Conservation (phyloP, 164 flowering plant species). For the Cinnamomum chago region DNA sequence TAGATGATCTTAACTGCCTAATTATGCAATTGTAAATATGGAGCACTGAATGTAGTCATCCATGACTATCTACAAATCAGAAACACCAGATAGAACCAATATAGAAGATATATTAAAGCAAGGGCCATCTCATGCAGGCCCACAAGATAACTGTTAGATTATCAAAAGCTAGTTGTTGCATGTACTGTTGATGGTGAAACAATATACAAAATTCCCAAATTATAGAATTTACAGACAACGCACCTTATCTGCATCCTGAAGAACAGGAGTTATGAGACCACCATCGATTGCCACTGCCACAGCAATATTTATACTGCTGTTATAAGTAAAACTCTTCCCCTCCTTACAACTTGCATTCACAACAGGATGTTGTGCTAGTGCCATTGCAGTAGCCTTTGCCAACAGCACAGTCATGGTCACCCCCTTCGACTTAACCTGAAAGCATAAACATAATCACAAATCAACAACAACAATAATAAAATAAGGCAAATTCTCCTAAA, state of each 20-base stretch:
- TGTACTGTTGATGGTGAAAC: not conserved
- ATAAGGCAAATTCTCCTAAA: no score
- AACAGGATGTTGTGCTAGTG: conserved; percentile 87
- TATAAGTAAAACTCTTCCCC: conserved; percentile 84
- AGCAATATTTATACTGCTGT: conserved; percentile 71
- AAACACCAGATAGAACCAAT: not conserved
- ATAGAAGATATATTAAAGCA: not conserved
- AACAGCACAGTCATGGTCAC: conserved; percentile 91
- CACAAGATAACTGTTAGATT: not conserved
- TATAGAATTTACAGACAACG: not conserved
- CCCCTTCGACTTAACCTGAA: conserved; percentile 85
- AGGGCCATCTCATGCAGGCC: no score
- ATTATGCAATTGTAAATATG: not conserved
- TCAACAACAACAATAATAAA: no score
- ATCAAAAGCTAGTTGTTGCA: not conserved
- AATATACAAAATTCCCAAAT: not conserved
- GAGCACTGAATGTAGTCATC: not conserved
- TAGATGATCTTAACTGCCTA: not conserved
- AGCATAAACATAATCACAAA: not conserved
- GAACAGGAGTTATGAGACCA: conserved; percentile 92
- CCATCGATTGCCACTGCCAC: conserved; percentile 92
- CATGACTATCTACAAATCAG: not conserved
- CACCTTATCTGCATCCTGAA: conserved; percentile 94
- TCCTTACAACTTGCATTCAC: conserved; percentile 82
- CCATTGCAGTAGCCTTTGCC: conserved; percentile 87